Evolutionary conservation across 768 basidiomycete genomes (phyloP), one percentile per base, ranked within the genome.

Genomic region (Boletus subcaerulescens): DNA sequence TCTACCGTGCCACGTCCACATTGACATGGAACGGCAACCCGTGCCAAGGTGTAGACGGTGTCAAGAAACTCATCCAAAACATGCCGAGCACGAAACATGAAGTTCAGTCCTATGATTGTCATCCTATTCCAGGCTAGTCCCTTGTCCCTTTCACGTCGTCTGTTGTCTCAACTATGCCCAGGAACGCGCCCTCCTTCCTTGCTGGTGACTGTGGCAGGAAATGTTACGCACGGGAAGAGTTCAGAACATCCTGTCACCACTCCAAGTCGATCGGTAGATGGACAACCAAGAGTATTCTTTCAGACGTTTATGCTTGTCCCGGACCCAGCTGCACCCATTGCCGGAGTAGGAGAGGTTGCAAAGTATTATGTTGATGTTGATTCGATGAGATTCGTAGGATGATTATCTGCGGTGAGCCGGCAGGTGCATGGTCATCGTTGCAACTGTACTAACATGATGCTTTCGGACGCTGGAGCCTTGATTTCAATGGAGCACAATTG

Each of bases 221-320:
- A 76, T 56, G 91, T 93, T 36, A 81, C 77, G 3, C 86, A 91
- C 57, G 89, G 89, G 24, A 77, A 73, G 49, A 82, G 80, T 12
- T 77, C 83, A 33, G 65, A 80, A 24, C 88, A 89, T 65, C 85
- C 82, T 13, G 69, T 74, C 41, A 76, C 78, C 2, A 76, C 79
- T 14, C 69, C 69, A 33, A 48, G 70, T 36, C 79, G 80, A 63
- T 79, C 77, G 18, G 74, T 85, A 17, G 91, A 93, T 52, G 88
- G 83, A 12, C 89, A 91, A 38, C 86, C 91, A 9, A 82, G 91
- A 38, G 89, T 92, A 47, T 93, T 93, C 71, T 86, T 87, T 17
- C 91, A 93, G 70, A 89, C 90, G 7, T 93, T 93, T 65, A 82
- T 93, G 76, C 84, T 93, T 35, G 82, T 86, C 11, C 89, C 89